A percentile compares a stretch with the other conserved stretches of the same genome.
phyloP scores from a whole-genome alignment of 768 basidiomycete species.

The Tubosaeta sp. region DNA sequence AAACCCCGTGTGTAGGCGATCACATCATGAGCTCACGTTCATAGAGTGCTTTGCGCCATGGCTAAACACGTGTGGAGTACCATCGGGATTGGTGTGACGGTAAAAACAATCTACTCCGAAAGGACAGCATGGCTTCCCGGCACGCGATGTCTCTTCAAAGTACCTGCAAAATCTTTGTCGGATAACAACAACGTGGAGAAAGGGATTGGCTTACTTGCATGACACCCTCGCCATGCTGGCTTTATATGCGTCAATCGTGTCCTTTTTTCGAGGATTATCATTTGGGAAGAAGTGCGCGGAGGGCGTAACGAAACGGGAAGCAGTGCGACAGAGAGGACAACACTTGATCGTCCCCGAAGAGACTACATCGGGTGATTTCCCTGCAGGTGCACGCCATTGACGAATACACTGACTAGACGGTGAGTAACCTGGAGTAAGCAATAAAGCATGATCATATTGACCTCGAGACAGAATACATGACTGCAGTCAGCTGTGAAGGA shows the following conservation, averaged over 20 bases:
- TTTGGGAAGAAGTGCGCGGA: conserved; percentile 64
- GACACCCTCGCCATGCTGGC: conserved; percentile 67
- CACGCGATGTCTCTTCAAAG: conserved; percentile 50
- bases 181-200: background rate
- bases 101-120: conserved; percentile 84
- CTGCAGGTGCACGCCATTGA: conserved; percentile 65
- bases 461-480: conserved; percentile 73
- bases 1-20: conserved; percentile 21
- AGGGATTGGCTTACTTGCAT: conserved; percentile 49
- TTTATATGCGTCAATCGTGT: conserved; percentile 55
- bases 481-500: conserved; percentile 55
- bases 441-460: conserved; percentile 29
- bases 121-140: conserved; percentile 57
- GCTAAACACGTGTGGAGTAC: conserved; percentile 52
- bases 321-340: conserved; percentile 72
- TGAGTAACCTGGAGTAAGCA: conserved; percentile 3
- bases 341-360: conserved; percentile 63
- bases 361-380: conserved; percentile 47
- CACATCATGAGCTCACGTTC: conserved; percentile 41
- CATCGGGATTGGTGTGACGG: conserved; percentile 63
- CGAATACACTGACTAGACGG: conserved; percentile 58
- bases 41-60: conserved; percentile 53
- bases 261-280: conserved; percentile 49
- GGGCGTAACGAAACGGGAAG: conserved; percentile 67
- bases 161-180: conserved; percentile 39